Base-by-base conservation (phyloP, 352 stramenopile genomes). In the Blastocystis sp. region DNA sequence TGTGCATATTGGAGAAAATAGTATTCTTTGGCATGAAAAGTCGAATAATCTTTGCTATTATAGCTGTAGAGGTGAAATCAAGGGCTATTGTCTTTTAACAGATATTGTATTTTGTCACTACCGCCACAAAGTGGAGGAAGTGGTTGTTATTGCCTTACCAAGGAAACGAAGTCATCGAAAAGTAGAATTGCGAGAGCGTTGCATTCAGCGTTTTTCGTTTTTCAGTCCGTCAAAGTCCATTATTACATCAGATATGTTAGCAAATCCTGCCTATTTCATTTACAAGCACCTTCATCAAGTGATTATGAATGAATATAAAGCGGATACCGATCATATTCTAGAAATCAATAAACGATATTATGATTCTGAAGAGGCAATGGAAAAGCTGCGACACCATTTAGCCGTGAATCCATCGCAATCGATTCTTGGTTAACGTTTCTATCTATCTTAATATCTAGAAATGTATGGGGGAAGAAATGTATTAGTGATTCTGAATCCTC, bases 401-500 rank as follows among this genome's bases (percentile, higher is more conserved):
- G 7, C 11, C 12, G 61, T 73, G 32, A 73, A 73, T 46, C 61
- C 61, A 7, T 49, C n/a, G 14, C 24, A 73, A 19, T 73, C 61
- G 9, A 73, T 73, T n/a, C n/a, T 73, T 16, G 57, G 57, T 66
- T 32, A 21, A 11, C 7, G 11, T 32, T 66, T 9, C 27, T 29
- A 9, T 12, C 12, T 29, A 32, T 66, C 24, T 66, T 66, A 12
- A 9, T 21, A 29, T 21, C 12, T 21, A 66, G 61, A 46, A 14
- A 7, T 73, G 12, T 73, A 73, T 39, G n/a, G 9, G 6, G 32
- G 32, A 5, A 39, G 61, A 37, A 73, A 46, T 5, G 61, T 73
- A n/a, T 46, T 80, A 9, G 54, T 80, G 5, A 24, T 80, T 58
- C 57, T 66, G 14, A 80, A 80, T 29, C 69, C 69, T 12, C 69